phyloP scores from a whole-genome alignment of 345 rosid genomes.

The Bruguiera parviflora region DNA sequence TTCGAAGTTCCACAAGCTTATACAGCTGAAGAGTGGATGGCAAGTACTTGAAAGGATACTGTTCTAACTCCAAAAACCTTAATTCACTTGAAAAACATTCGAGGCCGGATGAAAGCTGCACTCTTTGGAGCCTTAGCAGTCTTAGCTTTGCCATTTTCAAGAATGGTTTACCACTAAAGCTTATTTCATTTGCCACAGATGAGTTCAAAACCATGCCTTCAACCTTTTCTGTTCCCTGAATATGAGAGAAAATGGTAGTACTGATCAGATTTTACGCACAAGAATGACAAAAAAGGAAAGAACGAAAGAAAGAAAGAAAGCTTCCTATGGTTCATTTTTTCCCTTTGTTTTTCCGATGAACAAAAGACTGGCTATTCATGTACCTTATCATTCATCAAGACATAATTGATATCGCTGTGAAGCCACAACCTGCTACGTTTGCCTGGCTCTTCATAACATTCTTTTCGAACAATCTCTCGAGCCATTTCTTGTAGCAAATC shows the following conservation, averaged over 20 bases:
- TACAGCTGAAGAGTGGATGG: slow-evolving; percentile 2
- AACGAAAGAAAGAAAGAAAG: too few relatives aligned
- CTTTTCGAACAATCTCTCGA: slow-evolving; percentile 22
- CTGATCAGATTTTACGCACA: too few relatives aligned
- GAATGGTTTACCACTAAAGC: slow-evolving; percentile 13
- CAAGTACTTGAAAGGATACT: slow-evolving; percentile 1
- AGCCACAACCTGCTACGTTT: slow-evolving; percentile 29
- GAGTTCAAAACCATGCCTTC: slow-evolving; percentile 18
- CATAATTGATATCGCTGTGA: slow-evolving; percentile 16
- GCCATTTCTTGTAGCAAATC: slow-evolving; percentile 26
- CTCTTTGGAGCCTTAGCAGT: slow-evolving; percentile 10
- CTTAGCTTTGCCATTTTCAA: slow-evolving; percentile 16
- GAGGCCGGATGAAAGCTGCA: background rate
- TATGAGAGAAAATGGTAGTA: background rate
- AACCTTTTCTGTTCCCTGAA: slow-evolving; percentile 25
- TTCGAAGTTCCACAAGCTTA: slow-evolving; percentile 11
- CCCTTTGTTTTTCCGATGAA: background rate
- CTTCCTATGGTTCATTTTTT: too few relatives aligned
- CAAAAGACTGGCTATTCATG: background rate
- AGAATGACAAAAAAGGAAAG: too few relatives aligned
- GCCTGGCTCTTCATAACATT: slow-evolving; percentile 4
- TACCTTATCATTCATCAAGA: slow-evolving; percentile 16
- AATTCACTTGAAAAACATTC: slow-evolving; percentile 8
- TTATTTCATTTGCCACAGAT: background rate
- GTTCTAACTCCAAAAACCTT: slow-evolving; percentile 19